Evolutionary conservation across 2,329 filamentous ascomycete genomes (phyloP), one percentile per base, ranked within the genome.

Genomic region (Microdochium bolleyi): DNA sequence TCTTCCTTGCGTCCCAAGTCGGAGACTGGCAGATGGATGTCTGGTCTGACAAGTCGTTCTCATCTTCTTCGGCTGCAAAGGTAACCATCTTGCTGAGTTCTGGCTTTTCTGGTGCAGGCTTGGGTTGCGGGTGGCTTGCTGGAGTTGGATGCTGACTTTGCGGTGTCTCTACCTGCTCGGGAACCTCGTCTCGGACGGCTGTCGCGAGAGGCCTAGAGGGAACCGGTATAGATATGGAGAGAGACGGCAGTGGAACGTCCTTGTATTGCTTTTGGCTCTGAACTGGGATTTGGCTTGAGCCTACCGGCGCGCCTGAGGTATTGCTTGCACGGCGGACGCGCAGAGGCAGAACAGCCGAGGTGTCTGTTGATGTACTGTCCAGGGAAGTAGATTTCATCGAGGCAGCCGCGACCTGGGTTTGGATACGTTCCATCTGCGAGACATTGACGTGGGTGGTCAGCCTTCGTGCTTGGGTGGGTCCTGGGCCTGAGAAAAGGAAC

Each of bases 21-120:
- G 82, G 82, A 1, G 82, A 84, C 52, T 82, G 78, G 55, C 82
- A 85, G 52, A 83, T 79, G 0, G 74, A 77, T 3, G 73, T 75
- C 49, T 73, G 65, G 49, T 74, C 73, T 2, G 72, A 74, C 56
- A 66, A 63, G n/a, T 60, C 53, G 24, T 66, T 64, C 25, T 64
- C 58, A 19, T 52, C 64, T 54, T 66, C 62, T 7, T 67, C 65
- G 27, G 67, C 64, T 22, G 68, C 61, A 50, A 73, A 72, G 22
- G 70, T 70, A 34, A 73, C 72, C 19, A 69, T 69, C 60, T 73
- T 74, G 22, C 66, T 62, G 14, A 62, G 62, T 11, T 62, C 59
- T 38, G 64, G 60, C 49, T 61, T 59, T 16, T 55, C 58, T n/a
- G 54, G 41, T 7, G 55, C 49, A 30, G 48, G 25, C 14, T 57